These are phyloP conservation scores for Hygrophila difformis DNA, from an alignment of 257 asterid species.

Conservation along the genomic window DNA sequence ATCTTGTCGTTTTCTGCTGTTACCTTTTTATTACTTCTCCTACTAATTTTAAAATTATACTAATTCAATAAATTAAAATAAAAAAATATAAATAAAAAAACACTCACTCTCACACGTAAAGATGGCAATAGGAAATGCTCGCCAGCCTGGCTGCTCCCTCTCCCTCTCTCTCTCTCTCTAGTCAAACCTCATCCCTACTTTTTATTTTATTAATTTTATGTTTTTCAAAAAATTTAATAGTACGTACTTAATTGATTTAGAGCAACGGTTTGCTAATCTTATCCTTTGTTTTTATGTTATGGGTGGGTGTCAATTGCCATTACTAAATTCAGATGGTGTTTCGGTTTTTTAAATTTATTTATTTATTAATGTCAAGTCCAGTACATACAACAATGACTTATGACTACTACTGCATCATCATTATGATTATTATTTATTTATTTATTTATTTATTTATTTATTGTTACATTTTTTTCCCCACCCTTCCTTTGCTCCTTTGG, in stretches of 20 bases:
- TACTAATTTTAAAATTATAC: no score
- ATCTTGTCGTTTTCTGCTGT: slow-evolving; percentile 58
- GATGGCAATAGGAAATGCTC: slow-evolving; percentile 37
- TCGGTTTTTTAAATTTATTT: background rate
- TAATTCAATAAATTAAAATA: no score
- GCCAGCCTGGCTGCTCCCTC: slow-evolving; percentile 49
- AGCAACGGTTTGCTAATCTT: slow-evolving; percentile 23
- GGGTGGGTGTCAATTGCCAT: background rate
- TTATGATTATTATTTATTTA: no score
- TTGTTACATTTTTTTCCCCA: no score
- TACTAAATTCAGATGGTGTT: slow-evolving; percentile 14
- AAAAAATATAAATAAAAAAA: no score
- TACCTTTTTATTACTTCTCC: no score
- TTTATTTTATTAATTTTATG: no score
- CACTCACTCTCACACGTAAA: slow-evolving; percentile 18
- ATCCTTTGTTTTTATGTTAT: slow-evolving; percentile 10
- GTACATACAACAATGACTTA: no score
- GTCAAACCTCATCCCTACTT: slow-evolving; percentile 48
- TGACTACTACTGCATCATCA: no score
- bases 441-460: no score
- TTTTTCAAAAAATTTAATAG: background rate
- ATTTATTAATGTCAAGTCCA: slow-evolving; percentile 4
- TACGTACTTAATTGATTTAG: background rate
- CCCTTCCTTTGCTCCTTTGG: no score
- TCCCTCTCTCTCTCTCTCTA: slow-evolving; percentile 20